Percentiles rank a stretch among this genome's conserved stretches.
phyloP scores from a whole-genome alignment of 768 basidiomycete species.

The Suillus subluteus region DNA sequence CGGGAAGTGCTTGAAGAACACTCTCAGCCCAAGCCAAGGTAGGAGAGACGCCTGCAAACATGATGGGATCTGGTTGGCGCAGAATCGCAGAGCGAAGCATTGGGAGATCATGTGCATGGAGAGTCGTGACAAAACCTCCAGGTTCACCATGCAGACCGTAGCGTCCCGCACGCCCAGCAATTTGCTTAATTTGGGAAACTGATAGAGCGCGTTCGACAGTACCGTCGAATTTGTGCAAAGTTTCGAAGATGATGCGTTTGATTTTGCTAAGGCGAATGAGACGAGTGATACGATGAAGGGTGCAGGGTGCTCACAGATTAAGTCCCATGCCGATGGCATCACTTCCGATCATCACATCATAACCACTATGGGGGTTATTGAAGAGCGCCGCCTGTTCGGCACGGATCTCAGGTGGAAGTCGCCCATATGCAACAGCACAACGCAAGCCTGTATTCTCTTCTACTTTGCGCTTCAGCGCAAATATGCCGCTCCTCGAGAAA shows the following conservation, averaged over 20 bases:
- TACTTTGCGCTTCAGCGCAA: conserved; percentile 70
- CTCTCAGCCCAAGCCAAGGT: conserved; percentile 26
- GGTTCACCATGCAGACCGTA: conserved; percentile 66
- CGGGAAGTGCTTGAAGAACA: conserved; percentile 48
- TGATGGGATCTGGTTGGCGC: conserved; percentile 51
- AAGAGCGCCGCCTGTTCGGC: conserved; percentile 92
- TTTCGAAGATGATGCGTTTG: conserved; percentile 80
- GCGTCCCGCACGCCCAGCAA: conserved; percentile 92
- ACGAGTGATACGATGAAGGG: neutral
- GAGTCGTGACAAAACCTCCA: conserved; percentile 75
- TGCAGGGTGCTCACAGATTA: conserved; percentile 70
- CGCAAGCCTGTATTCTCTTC: conserved; percentile 73
- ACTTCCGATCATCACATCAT: conserved; percentile 89
- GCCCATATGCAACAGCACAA: conserved; percentile 93
- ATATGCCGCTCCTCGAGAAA: conserved; percentile 79
- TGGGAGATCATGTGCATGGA: conserved; percentile 64
- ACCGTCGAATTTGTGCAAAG: conserved; percentile 70
- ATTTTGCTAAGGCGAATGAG: conserved; percentile 68
- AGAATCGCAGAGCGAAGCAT: conserved; percentile 60
- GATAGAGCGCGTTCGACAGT: conserved; percentile 50
- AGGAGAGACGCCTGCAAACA: conserved; percentile 51
- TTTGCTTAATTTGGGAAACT: conserved; percentile 86
- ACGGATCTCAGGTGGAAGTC: conserved; percentile 87
- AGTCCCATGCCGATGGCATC: conserved; percentile 98
- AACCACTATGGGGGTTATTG: conserved; percentile 82